Base-by-base conservation (phyloP, 2,329 filamentous ascomycete species). In the Fusarium longipes region DNA sequence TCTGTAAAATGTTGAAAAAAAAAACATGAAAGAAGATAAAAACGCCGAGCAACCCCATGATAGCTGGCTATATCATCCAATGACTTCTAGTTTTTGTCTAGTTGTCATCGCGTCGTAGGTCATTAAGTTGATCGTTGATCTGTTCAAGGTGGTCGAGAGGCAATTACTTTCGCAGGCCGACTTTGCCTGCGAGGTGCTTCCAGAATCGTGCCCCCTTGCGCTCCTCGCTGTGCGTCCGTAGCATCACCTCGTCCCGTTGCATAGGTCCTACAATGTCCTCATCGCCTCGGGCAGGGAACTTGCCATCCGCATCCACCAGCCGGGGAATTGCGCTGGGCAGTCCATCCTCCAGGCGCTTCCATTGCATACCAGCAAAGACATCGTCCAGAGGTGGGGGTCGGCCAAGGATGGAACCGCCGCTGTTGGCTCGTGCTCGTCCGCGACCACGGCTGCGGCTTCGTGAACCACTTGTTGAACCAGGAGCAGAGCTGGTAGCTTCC, bases 191-290 rank as follows among this genome's bases (percentile, higher is more conserved):
- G 17, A 86, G 74, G 60, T 72, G 82, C 70, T 80, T 83, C 81
- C 83, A 82, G 73, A 86, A 85, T 50, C 81, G 80, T 36, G 78
- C 75, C 18, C 78, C 73, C 65, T 79, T 82, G 66, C 79, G 79
- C 66, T 82, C 81, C 42, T 84, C 82, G 57, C 78, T 81, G 44
- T 75, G 76, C 15, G 79, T 77, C 44, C 82, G 79, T 29, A 78
- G 77, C 85, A 87, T 87, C 65, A 82, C 79, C 36, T 82, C 81
- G 68, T 87, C 84, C 14, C 86, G 85, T 70, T 89, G 87, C 94
- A 97, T 97, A 8, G 94, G 94, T 2, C 94, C 94, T 42, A 97
- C 93, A 75, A 97, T 96, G 77, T 97, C 94, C 72, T 94, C 91
- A 73, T 97, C 93, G 51, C 93, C 93, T 30, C 95, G 87, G 71